Conservation (phyloP, 176 grass and related monocot genomes). For the Carex cristatella region DNA sequence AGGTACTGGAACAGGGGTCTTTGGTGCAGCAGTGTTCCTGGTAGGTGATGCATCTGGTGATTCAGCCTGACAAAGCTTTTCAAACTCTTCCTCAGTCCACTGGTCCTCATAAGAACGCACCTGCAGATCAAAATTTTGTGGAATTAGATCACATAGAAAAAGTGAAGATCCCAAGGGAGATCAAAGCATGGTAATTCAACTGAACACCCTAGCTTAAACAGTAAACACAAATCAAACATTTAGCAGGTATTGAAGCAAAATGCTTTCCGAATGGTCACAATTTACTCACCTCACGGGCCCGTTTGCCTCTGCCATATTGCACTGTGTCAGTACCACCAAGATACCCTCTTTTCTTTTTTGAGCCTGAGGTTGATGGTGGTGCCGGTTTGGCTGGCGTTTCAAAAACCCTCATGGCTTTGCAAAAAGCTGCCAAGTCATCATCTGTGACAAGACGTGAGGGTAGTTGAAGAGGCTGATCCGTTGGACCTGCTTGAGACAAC, state of each 20-base stretch:
- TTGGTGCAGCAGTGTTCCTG: neutral
- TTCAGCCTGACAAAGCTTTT: conserved; percentile 96
- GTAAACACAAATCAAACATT: neutral
- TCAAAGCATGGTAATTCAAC: neutral
- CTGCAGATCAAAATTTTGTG: conserved; percentile 29
- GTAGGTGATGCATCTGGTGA: conserved; percentile 42
- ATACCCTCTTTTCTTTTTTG: conserved; percentile 62
- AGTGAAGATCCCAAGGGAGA: neutral
- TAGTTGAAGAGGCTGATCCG: conserved; percentile 34
- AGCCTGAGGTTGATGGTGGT: conserved; percentile 19
- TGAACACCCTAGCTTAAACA: neutral
- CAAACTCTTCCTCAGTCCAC: conserved; percentile 99
- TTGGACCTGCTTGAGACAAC: conserved; percentile 53
- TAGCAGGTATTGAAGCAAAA: neutral
- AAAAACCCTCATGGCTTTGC: conserved; percentile 75
- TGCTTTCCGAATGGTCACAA: neutral
- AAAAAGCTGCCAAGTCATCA: conserved; percentile 71
- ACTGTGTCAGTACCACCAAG: conserved; percentile 75
- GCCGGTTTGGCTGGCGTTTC: conserved; percentile 43
- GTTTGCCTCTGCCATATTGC: conserved; percentile 96
- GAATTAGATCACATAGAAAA: conserved; percentile 4
- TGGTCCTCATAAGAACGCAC: conserved; percentile 98
- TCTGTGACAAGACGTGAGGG: conserved; percentile 93
- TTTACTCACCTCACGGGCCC: conserved; percentile 79
- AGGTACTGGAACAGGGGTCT: conserved; percentile 4